Evolutionary conservation across 371 early-diverging fungal genomes (phyloP).

Genomic region (Mortierella sp.): DNA sequence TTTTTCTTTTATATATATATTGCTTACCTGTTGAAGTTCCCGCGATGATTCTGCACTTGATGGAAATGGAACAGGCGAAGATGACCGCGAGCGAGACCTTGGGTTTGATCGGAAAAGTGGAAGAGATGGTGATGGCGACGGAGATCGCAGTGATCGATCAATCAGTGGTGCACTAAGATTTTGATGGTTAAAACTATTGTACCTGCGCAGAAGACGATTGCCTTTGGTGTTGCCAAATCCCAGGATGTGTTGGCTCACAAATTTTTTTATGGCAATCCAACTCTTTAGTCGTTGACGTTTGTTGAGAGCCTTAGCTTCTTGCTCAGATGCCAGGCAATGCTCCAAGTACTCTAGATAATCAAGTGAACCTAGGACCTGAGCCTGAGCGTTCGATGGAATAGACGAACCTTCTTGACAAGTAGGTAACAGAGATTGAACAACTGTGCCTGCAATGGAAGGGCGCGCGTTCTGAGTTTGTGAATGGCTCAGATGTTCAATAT

Average conservation of each 20-base stretch:
- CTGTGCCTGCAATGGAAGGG: neutral
- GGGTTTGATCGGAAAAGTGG: slow-evolving; percentile 10
- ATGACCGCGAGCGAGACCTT: slow-evolving; percentile 6
- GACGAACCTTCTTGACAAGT: neutral
- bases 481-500: neutral
- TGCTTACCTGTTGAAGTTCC: slow-evolving; percentile 4
- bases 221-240: slow-evolving; percentile 9
- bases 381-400: neutral
- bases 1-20: neutral
- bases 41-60: neutral
- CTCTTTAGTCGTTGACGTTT: slow-evolving; percentile 18
- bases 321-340: slow-evolving; percentile 18
- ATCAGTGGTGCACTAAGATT: slow-evolving; percentile 7
- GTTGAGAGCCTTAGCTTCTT: slow-evolving; percentile 20
- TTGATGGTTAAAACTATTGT: neutral
- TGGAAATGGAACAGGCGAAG: neutral
- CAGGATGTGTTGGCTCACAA: slow-evolving; percentile 24
- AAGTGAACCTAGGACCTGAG: slow-evolving; percentile 23
- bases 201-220: neutral
- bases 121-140: slow-evolving; percentile 33
- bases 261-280: slow-evolving; percentile 37
- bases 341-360: slow-evolving; percentile 44
- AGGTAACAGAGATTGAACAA: neutral
- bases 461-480: neutral
- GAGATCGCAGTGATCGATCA: slow-evolving; percentile 10